These are phyloP conservation scores for Suhomyces kilbournensis DNA, from an alignment of 805 yeast species.

Conservation along the genomic window DNA sequence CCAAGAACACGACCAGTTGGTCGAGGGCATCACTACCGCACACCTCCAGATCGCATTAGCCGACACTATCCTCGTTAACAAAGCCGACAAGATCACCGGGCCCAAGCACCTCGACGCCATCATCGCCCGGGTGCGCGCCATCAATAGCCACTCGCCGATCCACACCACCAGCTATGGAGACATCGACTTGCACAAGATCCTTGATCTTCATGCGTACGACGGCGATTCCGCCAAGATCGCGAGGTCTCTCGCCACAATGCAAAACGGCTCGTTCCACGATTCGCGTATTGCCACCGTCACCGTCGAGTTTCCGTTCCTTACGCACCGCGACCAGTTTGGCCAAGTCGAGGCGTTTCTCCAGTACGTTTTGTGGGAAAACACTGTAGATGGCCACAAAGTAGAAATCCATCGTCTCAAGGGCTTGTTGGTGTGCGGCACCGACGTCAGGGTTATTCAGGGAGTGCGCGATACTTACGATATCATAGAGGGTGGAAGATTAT, in stretches of 20 bases:
- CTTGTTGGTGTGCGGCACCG: constrained; percentile 44
- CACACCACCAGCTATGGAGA: constrained; percentile 72
- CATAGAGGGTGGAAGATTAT: constrained; percentile 41
- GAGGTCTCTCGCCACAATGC: constrained; percentile 11
- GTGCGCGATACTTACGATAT: constrained; percentile 91
- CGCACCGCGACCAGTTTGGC: constrained; percentile 33
- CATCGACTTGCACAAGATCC: constrained; percentile 58
- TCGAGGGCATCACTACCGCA: constrained; percentile 67
- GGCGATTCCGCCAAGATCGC: constrained; percentile 20
- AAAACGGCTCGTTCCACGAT: constrained; percentile 31
- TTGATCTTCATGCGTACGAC: constrained; percentile 80
- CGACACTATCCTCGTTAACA: constrained; percentile 77
- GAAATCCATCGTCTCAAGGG: constrained; percentile 89
- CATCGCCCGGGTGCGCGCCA: constrained; percentile 40
- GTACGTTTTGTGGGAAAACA: constrained; percentile 68
- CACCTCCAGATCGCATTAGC: constrained; percentile 89
- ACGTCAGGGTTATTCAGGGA: constrained; percentile 74
- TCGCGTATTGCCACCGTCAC: constrained; percentile 36
- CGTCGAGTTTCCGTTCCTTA: constrained; percentile 45
- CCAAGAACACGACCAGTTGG: constrained; percentile 27
- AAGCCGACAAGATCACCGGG: constrained; percentile 51
- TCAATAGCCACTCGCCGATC: constrained; percentile 70
- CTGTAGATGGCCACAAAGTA: constrained; percentile 38
- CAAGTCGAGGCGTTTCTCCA: constrained; percentile 65
- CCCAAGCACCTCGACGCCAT: constrained; percentile 29